Evolutionary conservation across 768 basidiomycete genomes (phyloP), one percentile per base, ranked within the genome.

Genomic region (Rickenella mellea): DNA sequence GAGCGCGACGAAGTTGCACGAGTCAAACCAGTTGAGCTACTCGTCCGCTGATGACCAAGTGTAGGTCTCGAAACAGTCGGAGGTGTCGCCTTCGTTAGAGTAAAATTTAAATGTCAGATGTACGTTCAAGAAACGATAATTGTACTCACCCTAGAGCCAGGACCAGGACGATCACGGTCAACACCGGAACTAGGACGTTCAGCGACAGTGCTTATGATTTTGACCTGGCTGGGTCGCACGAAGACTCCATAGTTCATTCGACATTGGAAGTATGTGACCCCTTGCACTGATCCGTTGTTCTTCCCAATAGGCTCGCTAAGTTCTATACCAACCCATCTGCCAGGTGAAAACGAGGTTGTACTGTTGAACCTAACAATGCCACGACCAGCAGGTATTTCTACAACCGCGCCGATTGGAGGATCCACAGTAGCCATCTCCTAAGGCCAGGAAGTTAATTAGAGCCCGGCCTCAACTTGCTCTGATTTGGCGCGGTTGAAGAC

Each of bases 271-370:
- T 98, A 99, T 1, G 61, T 48, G 38, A 78, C 61, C 12, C 83
- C 90, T 27, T 81, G 69, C 6, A 99, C 84, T 1, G 78, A 74
- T 1, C 96, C 96, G 52, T 98, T 88, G 67, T 99, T 99, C 80
- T 98, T 99, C 28, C 96, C 96, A 33, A 76, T 82, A 6, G 76
- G 62, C 52, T 83, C 80, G 43, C 72, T 75, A 35, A 99, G 73
- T 55, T 94, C 92, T 41, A 98, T 78, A 8, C 96, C 96, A 39
- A 96, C 73, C 94, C 94, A 99, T 70, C 85, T 90, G 0, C 96
- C 96, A 1, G 78, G 61, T 17, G 87, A 75, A 59, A 97, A 97
- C 2, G 73, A 70, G 0, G 94, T 93, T 25, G 76, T 48, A 0
- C 94, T 96, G 39, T 71, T 74, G 69, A 91, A 99, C 19, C 92